Evolutionary conservation across 169 alveolate species (phyloP).

Genomic region (Eimeria sp.): DNA sequence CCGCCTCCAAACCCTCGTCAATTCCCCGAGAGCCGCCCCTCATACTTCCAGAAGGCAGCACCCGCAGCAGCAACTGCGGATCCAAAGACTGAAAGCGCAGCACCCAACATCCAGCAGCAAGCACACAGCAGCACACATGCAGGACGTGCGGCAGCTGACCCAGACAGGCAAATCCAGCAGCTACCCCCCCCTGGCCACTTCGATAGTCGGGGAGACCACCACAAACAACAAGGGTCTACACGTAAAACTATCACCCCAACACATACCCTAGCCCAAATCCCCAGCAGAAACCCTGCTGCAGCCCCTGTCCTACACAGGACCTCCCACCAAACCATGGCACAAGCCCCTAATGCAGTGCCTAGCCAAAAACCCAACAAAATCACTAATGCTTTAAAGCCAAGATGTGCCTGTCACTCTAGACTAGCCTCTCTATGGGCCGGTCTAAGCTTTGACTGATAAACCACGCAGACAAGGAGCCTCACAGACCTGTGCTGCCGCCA

Average conservation of each 20-base stretch:
- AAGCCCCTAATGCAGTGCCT: background rate
- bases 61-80: slow-evolving; percentile 79
- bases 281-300: background rate
- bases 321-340: background rate
- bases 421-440: background rate
- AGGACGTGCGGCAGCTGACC: background rate
- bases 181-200: background rate
- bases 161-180: background rate
- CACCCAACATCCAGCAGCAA: background rate
- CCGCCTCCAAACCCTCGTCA: slow-evolving; percentile 69
- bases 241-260: background rate
- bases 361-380: background rate
- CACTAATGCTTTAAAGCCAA: background rate
- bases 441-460: background rate
- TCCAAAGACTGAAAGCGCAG: slow-evolving; percentile 41
- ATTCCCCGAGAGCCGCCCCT: slow-evolving; percentile 59
- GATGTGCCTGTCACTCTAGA: background rate
- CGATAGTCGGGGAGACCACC: background rate
- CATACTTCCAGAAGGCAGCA: slow-evolving; percentile 65
- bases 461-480: background rate
- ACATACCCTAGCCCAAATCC: background rate
- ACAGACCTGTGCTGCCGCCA: slow-evolving; percentile 81
- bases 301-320: background rate
- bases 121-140: background rate
- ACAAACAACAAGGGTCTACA: background rate